Base-by-base conservation (phyloP, 2,329 filamentous ascomycete genomes). In the Periconia sp. region DNA sequence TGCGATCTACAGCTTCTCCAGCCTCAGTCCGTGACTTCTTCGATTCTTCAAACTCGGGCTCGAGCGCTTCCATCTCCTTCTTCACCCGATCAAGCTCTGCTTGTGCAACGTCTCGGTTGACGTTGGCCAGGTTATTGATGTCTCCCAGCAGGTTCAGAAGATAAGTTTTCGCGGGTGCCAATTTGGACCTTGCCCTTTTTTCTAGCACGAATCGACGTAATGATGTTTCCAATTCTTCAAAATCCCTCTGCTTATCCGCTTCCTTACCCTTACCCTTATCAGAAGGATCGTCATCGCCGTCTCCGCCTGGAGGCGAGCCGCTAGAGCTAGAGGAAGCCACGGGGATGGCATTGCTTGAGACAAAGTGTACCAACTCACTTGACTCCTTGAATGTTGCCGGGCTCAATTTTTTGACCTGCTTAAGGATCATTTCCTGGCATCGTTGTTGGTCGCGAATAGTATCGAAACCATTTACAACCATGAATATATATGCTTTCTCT, bases 401-500 rank as follows among this genome's bases (percentile, higher is more conserved):
- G 68, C 93, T 97, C n/a, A 99, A 81, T 23, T 86, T 85, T 46
- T 84, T 81, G 15, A 99, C 87, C 74, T 97, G 93, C 64, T 97
- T 92, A 54, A 99, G 74, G 47, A 99, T 94, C 85, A 91, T 90
- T 69, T 94, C 91, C 72, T 96, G 85, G 72, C 93, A 97, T 54
- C 93, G 83, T 55, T 91, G 82, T 78, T 97, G 94, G 74, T 97
- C 92, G 59, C 89, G 84, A 65, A 99, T 97, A 56, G 89, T 89
- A 74, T 99, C 94, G 66, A 92, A 99, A 17, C 93, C 92, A 71
- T 99, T 99, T 61, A 99, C 94, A 14, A 99, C 94, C 74, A 99
- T 96, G 74, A 99, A 99, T 58, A 99, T 92, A 70, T 99, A 99
- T 0, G 94, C 93, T 76, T 99, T 99, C 70, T 99, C 94, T 41